Base-by-base conservation (phyloP, 768 basidiomycete species). In the Trametes elegans region DNA sequence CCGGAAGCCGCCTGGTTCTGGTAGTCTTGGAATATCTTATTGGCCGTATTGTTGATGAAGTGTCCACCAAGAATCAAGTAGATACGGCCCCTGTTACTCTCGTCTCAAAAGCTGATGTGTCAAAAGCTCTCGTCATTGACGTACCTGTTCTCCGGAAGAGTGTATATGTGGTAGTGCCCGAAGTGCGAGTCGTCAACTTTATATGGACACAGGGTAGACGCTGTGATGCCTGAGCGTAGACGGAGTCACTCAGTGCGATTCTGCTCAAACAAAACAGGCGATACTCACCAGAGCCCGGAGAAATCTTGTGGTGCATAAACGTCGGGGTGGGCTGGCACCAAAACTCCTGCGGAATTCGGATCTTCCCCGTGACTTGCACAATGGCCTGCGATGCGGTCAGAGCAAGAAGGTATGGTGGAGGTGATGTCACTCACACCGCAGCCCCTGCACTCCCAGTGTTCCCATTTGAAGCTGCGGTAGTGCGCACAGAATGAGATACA, bases 41-140 rank as follows among this genome's bases (percentile, higher is more conserved):
- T 76, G 1, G 85, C 87, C 26, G 54, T 58, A 14, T 29, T 18
- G 42, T 82, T 79, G 32, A 65, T 55, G 42, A 74, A 65, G 1
- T 70, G 73, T 7, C 65, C 59, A 3, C 74, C 74, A 11, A 74
- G 66, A 19, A 81, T 70, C 18, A 87, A 76, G 64, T 88, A 82
- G 34, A 90, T 83, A 39, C 62, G 70, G n/a, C 87, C 88, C 56
- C 88, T 85, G 40, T n/a, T n/a, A n/a, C n/a, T n/a, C n/a, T n/a
- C n/a, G n/a, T n/a, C n/a, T n/a, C n/a, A n/a, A n/a, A n/a, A n/a
- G n/a, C n/a, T n/a, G n/a, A n/a, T n/a, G n/a, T n/a, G n/a, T n/a
- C n/a, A n/a, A n/a, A n/a, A n/a, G n/a, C n/a, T n/a, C n/a, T n/a
- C n/a, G n/a, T n/a, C n/a, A n/a, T n/a, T n/a, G 23, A 23, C 49